Base-by-base conservation (phyloP, 345 rosid species). In the Jatropha curcas region DNA sequence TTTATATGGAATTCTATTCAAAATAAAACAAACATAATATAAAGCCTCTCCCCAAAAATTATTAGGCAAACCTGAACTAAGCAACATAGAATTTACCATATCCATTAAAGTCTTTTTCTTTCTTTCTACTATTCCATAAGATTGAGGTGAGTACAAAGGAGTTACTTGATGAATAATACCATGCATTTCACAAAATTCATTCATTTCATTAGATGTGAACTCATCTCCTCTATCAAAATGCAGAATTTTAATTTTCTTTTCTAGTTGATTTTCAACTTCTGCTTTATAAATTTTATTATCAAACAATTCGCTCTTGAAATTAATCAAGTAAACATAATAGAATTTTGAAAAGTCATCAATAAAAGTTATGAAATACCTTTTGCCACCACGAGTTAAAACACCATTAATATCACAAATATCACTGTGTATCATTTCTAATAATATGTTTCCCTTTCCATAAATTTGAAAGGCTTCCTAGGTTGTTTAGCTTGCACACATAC, bases 401-500 rank as follows among this genome's bases (percentile, higher is more conserved):
- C 8, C 1, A 22, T 37, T 37, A 61, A 14, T 61, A 35, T n/a
- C 46, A 7, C 8, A 17, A 34, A 61, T 9, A 60, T 60, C 64
- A 31, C 41, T 34, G 30, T 60, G 39, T 2, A 60, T 60, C 19
- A 60, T 28, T 34, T 33, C 25, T 7, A 61, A n/a, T 35, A 33
- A 37, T 2, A 2, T 34, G 12, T 7, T 61, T 35, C 16, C 4
- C 4, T 62, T 35, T 17, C 17, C 12, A 57, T 0, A 0, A 46
- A 7, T 22, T 62, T 62, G 35, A 62, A 61, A 35, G 43, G 27
- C 22, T 61, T 61, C 22, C 16, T 33, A 2, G 65, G 65, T 61
- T 61, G 46, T 61, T 61, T 62, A 22, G 17, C 66, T 62, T 62
- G 5, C 1, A 62, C 66, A 62, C 66, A 62, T 4, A 62, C 35